These are phyloP conservation scores for Tuber umbilicatum DNA, from an alignment of 495 filamentous ascomycete species.

Conservation along the genomic window DNA sequence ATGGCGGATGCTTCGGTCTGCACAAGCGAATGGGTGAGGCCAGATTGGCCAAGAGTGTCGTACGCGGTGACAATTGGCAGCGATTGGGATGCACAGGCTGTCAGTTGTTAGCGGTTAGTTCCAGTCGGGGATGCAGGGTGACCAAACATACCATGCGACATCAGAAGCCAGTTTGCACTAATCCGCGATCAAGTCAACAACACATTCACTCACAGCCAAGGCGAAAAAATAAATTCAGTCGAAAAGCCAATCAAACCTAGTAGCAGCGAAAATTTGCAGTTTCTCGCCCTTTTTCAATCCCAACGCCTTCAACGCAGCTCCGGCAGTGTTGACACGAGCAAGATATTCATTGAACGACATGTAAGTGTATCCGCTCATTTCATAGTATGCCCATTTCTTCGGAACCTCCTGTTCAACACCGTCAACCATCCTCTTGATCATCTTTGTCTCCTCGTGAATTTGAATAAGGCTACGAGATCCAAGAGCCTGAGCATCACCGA, in stretches of 20 bases:
- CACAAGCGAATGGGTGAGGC: constrained; percentile 80
- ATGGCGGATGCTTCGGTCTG: constrained; percentile 81
- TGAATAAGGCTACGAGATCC: constrained; percentile 74
- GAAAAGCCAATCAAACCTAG: constrained; percentile 49
- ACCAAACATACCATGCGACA: constrained; percentile 55
- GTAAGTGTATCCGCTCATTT: constrained; percentile 81
- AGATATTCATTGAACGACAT: constrained; percentile 86
- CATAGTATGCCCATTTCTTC: constrained; percentile 95
- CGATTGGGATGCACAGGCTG: constrained; percentile 69
- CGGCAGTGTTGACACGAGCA: constrained; percentile 63
- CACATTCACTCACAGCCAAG: neutral
- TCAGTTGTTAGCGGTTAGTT: constrained; percentile 37
- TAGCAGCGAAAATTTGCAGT: constrained; percentile 85
- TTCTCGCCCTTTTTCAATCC: constrained; percentile 66
- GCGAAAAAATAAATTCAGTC: neutral
- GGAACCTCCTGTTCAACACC: constrained; percentile 82
- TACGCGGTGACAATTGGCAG: constrained; percentile 95
- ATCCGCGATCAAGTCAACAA: neutral
- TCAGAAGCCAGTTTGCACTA: constrained; percentile 70
- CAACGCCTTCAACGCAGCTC: constrained; percentile 69
- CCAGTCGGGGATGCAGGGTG: neutral
- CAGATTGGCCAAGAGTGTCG: constrained; percentile 92
- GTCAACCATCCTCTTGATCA: constrained; percentile 92
- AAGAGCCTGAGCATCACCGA: constrained; percentile 81
- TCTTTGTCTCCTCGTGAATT: constrained; percentile 87